Evolutionary conservation across 2,329 filamentous ascomycete species (phyloP).

Genomic region (Thielaviopsis euricoi): DNA sequence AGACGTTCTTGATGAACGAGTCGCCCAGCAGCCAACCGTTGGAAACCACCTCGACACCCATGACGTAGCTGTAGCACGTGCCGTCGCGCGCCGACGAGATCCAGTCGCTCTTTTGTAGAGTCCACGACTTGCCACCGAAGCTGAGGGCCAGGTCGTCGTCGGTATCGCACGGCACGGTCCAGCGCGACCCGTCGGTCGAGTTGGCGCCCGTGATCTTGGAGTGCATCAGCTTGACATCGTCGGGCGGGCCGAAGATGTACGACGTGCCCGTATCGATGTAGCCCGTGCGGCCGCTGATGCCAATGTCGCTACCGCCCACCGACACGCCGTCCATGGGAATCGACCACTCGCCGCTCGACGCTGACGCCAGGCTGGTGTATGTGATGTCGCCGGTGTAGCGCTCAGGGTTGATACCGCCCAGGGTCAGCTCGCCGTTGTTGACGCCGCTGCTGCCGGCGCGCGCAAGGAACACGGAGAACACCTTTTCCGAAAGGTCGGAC

Average conservation of each 20-base stretch:
- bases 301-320: conserved; percentile 40
- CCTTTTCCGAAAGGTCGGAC: conserved; percentile 34
- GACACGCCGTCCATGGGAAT: conserved; percentile 51
- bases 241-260: conserved; percentile 54
- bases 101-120: conserved; percentile 56
- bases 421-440: conserved; percentile 61
- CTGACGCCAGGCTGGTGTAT: conserved; percentile 40
- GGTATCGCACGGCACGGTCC: conserved; percentile 56
- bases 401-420: conserved; percentile 51
- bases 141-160: conserved; percentile 42
- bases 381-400: conserved; percentile 52
- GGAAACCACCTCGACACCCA: conserved; percentile 51
- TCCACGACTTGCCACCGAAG: conserved; percentile 52
- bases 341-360: conserved; percentile 49
- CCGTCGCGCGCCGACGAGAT: conserved; percentile 31
- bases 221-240: conserved; percentile 53
- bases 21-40: conserved; percentile 65
- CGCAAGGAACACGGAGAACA: conserved; percentile 52
- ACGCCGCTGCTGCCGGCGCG: conserved; percentile 43
- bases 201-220: conserved; percentile 45
- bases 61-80: conserved; percentile 54
- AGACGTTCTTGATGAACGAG: conserved; percentile 79
- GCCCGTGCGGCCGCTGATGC: conserved; percentile 39
- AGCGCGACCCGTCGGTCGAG: conserved; percentile 43
- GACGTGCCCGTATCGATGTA: conserved; percentile 78